phyloP scores from a whole-genome alignment of 1,139 yeast genomes.

The Magnusiomyces ingens region DNA sequence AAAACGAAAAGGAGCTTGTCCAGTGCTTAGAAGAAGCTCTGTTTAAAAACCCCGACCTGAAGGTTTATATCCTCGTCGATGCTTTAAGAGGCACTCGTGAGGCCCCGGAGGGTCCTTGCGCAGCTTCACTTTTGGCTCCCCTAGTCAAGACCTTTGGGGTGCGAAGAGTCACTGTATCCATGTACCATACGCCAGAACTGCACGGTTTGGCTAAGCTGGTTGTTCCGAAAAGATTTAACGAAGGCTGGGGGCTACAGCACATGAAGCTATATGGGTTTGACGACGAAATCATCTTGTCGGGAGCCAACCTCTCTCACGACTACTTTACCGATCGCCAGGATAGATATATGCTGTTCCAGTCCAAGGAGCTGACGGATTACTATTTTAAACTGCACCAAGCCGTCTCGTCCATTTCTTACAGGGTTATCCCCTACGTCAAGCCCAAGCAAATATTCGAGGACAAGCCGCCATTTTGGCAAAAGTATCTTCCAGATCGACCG shows the following conservation, averaged over 20 bases:
- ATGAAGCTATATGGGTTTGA: conserved; percentile 97
- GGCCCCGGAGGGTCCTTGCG: conserved; percentile 59
- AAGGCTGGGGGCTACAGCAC: conserved; percentile 89
- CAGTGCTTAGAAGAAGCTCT: conserved; percentile 41
- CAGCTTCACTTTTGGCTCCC: conserved; percentile 68
- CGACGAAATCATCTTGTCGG: conserved; percentile 78
- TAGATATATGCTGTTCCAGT: conserved; percentile 70
- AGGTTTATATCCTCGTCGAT: conserved; percentile 72
- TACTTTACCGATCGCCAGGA: conserved; percentile 97
- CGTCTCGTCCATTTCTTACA: conserved; percentile 63
- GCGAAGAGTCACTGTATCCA: conserved; percentile 66
- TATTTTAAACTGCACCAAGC: conserved; percentile 64
- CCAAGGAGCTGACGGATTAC: conserved; percentile 56
- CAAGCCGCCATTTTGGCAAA: conserved; percentile 1
- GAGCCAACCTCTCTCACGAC: conserved; percentile 86
- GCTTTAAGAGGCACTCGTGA: conserved; percentile 92
- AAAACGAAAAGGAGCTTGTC: conserved; percentile 62
- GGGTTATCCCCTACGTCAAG: conserved; percentile 37
- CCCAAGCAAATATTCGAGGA: conserved; percentile 6
- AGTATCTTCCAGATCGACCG: background rate
- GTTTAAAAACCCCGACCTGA: conserved; percentile 48
- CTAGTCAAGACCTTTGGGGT: conserved; percentile 60
- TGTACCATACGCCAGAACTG: conserved; percentile 87
- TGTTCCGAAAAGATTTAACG: conserved; percentile 81
- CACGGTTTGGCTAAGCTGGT: conserved; percentile 56